A percentile compares a stretch with the other conserved stretches of the same genome.
Evolutionary conservation across 805 yeast species (phyloP).

Genomic region (Yarrowia keelungensis): DNA sequence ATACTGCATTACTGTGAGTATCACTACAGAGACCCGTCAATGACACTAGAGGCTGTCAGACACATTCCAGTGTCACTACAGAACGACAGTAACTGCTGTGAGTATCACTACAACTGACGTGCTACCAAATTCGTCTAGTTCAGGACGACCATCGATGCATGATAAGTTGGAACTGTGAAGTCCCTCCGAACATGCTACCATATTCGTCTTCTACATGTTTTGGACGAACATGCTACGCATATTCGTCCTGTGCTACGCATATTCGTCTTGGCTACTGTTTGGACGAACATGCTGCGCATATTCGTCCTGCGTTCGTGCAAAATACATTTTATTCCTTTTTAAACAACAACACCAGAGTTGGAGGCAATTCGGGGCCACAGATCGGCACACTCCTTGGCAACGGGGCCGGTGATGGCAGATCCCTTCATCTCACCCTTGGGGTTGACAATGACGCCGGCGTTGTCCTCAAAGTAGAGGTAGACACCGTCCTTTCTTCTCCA

Average conservation of each 20-base stretch:
- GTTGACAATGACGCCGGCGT: constrained; percentile 99
- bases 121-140: too few species aligned
- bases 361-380: constrained; percentile 99
- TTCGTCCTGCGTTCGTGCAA: neutral
- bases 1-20: too few species aligned
- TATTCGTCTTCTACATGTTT: too few species aligned
- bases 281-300: constrained; percentile 11
- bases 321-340: constrained; percentile 50
- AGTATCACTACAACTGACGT: too few species aligned
- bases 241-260: neutral
- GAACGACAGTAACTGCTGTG: too few species aligned
- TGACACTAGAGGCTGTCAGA: too few species aligned
- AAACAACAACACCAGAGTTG: constrained; percentile 99
- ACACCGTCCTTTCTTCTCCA: constrained; percentile 99
- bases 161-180: too few species aligned
- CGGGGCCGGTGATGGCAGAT: constrained; percentile 99
- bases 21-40: too few species aligned
- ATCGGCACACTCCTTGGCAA: constrained; percentile 99
- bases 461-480: constrained; percentile 99
- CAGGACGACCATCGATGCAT: too few species aligned
- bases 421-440: constrained; percentile 99
- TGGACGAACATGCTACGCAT: too few species aligned
- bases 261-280: neutral
- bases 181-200: too few species aligned
- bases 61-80: too few species aligned